Percentiles rank a stretch among this genome's conserved stretches.
phyloP scores from a whole-genome alignment of 768 basidiomycete species.

The Tephrocybe rancida region DNA sequence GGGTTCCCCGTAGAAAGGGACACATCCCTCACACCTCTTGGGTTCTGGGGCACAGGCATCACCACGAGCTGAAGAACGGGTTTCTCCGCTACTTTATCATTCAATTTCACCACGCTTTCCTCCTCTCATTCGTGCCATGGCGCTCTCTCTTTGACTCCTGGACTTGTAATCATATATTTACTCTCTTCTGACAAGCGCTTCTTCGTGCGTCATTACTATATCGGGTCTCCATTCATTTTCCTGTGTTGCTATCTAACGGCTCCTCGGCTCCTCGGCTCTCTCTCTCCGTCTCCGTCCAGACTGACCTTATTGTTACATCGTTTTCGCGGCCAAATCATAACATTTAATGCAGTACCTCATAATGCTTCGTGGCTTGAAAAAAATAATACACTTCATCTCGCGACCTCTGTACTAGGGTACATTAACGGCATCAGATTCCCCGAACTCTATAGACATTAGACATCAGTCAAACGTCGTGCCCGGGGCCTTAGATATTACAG shows the following conservation, averaged over 20 bases:
- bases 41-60: slow-evolving; percentile 6
- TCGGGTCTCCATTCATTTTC: slow-evolving; percentile 20
- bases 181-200: slow-evolving; percentile 16
- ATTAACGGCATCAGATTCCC: background rate
- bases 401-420: background rate
- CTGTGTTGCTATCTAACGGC: slow-evolving; percentile 42
- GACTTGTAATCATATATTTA: slow-evolving; percentile 44
- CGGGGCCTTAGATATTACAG: no score
- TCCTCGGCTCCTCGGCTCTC: slow-evolving; percentile 15
- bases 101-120: slow-evolving; percentile 4
- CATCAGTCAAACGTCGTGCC: no score
- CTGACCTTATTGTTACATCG: slow-evolving; percentile 10
- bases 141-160: slow-evolving; percentile 21
- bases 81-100: slow-evolving; percentile 11
- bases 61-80: slow-evolving; percentile 13
- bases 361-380: slow-evolving; percentile 17
- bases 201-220: slow-evolving; percentile 16
- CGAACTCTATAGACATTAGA: background rate
- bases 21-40: slow-evolving; percentile 1
- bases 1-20: slow-evolving; percentile 1
- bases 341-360: slow-evolving; percentile 18
- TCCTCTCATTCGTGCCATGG: slow-evolving; percentile 8
- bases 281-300: background rate
- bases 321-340: slow-evolving; percentile 15
- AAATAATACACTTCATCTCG: slow-evolving; percentile 8